Evolutionary conservation across 306 rosid species (phyloP), one percentile per base, ranked within the genome.

Genomic region (Vigna radiata): DNA sequence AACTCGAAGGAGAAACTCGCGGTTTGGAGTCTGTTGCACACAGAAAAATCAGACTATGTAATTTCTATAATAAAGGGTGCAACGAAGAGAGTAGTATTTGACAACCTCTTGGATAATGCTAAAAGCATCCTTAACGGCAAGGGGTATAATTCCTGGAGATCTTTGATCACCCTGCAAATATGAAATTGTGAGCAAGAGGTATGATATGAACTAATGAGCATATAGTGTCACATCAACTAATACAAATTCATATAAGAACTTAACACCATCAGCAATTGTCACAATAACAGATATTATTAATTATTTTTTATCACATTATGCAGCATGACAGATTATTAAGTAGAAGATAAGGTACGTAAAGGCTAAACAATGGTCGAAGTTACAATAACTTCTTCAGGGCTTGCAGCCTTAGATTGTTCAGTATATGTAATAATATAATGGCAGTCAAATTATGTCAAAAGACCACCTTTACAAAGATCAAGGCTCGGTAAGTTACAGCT

Each of bases 41-140:
- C 47, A 80, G 50, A 88, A 37, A 80, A 63, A 76, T 63, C 68
- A 83, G 72, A 75, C 61, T 41, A 47, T 14, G 49, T 63, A 64
- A 76, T 81, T 77, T 80, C 73, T 55, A 60, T 31, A 49, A 49
- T 47, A 39, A 72, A 69, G 82, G 72, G 72, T 80, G 31, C 69
- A 71, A 83, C n/a, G 62, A 64, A 43, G 49, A 67, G 67, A 79
- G 75, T 52, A 36, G 72, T 58, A 21, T 76, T 70, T 62, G 41
- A 19, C 61, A 75, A 96, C 99, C 99, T 96, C 99, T 86, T 96
- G 99, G 87, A 96, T 96, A 81, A 96, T 92, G 89, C 98, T 86
- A 85, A 96, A 96, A 68, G 92, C 90, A 93, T 96, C 98, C 89
- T 96, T 96, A 86, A 96, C 98, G 10, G 99, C 94, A 81, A 92